Evolutionary conservation across 2,329 filamentous ascomycete species (phyloP).

Genomic region (Microsporum canis): DNA sequence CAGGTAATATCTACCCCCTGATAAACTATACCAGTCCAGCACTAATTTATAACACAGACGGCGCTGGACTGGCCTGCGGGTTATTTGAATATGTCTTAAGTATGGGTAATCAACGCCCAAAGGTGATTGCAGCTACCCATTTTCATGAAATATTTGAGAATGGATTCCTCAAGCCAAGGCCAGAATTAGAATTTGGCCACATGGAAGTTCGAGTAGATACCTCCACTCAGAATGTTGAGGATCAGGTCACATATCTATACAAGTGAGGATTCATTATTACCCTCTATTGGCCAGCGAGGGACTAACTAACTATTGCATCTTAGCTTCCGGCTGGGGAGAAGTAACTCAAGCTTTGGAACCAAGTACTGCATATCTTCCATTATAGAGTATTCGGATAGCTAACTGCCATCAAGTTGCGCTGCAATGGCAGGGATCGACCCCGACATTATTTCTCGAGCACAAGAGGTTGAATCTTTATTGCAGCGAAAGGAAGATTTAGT

Average conservation of each 20-base stretch:
- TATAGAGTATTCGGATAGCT: conserved; percentile 3
- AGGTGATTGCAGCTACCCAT: conserved; percentile 52
- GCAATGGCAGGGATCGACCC: conserved; percentile 70
- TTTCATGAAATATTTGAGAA: conserved; percentile 49
- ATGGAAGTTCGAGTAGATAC: conserved; percentile 45
- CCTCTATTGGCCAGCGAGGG: background rate
- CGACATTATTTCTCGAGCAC: conserved; percentile 62
- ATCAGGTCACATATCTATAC: conserved; percentile 57
- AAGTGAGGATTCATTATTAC: conserved; percentile 31
- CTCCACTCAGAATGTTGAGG: conserved; percentile 33
- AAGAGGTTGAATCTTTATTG: conserved; percentile 57
- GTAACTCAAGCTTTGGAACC: conserved; percentile 71
- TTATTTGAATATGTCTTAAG: conserved; percentile 47
- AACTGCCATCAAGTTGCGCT: conserved; percentile 49
- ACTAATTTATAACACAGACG: conserved; percentile 35
- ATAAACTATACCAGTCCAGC: background rate
- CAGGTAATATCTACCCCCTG: conserved; percentile 24
- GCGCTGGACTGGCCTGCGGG: conserved; percentile 52
- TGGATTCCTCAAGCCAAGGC: conserved; percentile 39
- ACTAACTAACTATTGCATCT: background rate
- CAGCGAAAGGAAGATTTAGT: conserved; percentile 66
- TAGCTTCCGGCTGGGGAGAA: conserved; percentile 51
- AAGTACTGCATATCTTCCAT: conserved; percentile 31
- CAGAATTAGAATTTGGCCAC: conserved; percentile 43
- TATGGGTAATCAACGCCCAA: conserved; percentile 41